Conservation (phyloP, 768 basidiomycete genomes). For the Aureoboletus auriporus region DNA sequence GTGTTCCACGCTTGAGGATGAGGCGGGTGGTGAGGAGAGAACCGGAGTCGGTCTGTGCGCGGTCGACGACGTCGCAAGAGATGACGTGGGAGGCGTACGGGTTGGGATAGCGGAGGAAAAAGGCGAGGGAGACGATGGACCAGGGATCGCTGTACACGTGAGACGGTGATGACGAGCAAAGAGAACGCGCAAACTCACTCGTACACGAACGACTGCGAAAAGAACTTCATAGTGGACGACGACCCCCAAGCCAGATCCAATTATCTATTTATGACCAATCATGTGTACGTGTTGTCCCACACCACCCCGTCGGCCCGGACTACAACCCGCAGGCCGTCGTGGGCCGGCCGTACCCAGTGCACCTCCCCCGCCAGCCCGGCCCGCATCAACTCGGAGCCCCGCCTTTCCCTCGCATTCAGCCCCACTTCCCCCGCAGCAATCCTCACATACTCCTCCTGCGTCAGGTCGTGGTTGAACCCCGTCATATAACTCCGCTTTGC, state of each 20-base stretch:
- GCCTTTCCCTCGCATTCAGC: conserved; percentile 33
- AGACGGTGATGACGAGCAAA: background rate
- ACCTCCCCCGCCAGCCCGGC: conserved; percentile 41
- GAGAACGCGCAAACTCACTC: conserved; percentile 39
- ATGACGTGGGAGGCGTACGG: conserved; percentile 91
- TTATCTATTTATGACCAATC: conserved; percentile 3
- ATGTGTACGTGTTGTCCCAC: conserved; percentile 49
- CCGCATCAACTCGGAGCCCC: conserved; percentile 45
- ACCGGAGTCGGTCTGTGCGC: conserved; percentile 66
- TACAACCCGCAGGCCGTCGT: conserved; percentile 65
- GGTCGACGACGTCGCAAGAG: conserved; percentile 93
- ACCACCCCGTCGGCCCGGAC: conserved; percentile 39
- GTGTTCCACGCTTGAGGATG: conserved; percentile 86
- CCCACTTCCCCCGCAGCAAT: conserved; percentile 29
- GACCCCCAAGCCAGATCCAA: conserved; percentile 23
- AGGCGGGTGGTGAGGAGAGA: conserved; percentile 83
- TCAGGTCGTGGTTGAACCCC: conserved; percentile 74
- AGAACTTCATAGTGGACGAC: conserved; percentile 50
- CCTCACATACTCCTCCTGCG: conserved; percentile 74
- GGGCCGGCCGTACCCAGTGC: conserved; percentile 67
- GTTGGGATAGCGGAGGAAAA: conserved; percentile 94
- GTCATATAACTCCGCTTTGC: conserved; percentile 65
- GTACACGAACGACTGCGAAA: conserved; percentile 53
- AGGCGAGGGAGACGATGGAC: conserved; percentile 88
- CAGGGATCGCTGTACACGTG: conserved; percentile 72